Base-by-base conservation (phyloP, 805 yeast genomes). In the Komagataella ulmi region DNA sequence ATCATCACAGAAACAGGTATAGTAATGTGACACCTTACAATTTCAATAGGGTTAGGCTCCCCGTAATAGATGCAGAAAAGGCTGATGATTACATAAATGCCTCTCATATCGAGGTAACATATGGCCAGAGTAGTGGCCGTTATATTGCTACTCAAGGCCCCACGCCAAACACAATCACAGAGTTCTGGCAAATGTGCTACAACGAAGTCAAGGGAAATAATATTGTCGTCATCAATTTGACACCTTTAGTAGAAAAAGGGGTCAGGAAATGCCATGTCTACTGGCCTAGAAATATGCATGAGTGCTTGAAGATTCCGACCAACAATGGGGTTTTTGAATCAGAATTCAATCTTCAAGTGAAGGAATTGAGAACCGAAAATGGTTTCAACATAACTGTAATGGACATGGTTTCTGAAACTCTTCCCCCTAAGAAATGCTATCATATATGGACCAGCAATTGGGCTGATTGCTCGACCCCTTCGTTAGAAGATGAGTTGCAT, bases 101-200 rank as follows among this genome's bases (percentile, higher is more conserved):
- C 1, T 64, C 67, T 17, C 49, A 57, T 47, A 62, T 71, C 19
- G 47, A 53, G 2, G 53, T 69, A 18, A 17, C 46, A 7, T 44
- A 12, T 44, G 23, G n/a, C 6, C 17, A 17, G 12, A 17, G 30
- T 14, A 23, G 24, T 10, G 17, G 10, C 2, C 56, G 54, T n/a
- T 85, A 81, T 61, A 81, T 85, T 36, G 86, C 88, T 0, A 71
- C 85, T 1, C 95, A 85, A 59, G 95, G 91, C 1, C 81, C 81
- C 2, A 60, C 71, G n/a, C 49, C 53, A 0, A 48, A 52, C 14
- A 76, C 80, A 1, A 57, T 61, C 14, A 66, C 63, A 45, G 72
- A 71, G 49, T 77, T 77, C 57, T 77, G 81, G 81, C 65, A 71
- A 44, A 66, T 60, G 68, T 62, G 64, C 50, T 56, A 57, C 49